Percentiles rank a stretch among this genome's conserved stretches.
Conservation (phyloP, 768 basidiomycete genomes). For the Suillus paluster region DNA sequence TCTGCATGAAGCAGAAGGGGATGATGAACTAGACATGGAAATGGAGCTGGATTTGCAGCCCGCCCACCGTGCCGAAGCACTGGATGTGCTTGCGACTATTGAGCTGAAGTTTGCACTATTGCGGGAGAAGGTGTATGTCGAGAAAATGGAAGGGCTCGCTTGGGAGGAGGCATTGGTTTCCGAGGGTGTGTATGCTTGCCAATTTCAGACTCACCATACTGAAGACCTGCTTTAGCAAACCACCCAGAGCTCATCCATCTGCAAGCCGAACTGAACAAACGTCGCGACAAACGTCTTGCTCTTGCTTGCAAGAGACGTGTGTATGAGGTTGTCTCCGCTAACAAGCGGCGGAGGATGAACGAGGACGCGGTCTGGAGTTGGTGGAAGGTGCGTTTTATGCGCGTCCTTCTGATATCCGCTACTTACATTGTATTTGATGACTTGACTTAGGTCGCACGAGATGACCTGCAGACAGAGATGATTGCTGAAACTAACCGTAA, state of each 20-base stretch:
- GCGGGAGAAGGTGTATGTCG: conserved; percentile 86
- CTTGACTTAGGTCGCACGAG: conserved; percentile 62
- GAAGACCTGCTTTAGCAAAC: conserved; percentile 49
- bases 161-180: conserved; percentile 86
- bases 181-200: conserved; percentile 57
- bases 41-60: conserved; percentile 75
- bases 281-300: conserved; percentile 81
- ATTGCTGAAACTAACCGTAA: conserved; percentile 90
- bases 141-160: conserved; percentile 90
- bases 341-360: conserved; percentile 66
- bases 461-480: conserved; percentile 84
- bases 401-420: not conserved
- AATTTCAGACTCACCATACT: conserved; percentile 2
- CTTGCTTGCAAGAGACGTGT: conserved; percentile 76
- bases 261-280: conserved; percentile 74
- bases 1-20: conserved; percentile 25
- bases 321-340: conserved; percentile 67
- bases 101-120: conserved; percentile 92
- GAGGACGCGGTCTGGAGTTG: conserved; percentile 85
- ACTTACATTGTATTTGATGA: not conserved
- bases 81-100: conserved; percentile 86
- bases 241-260: conserved; percentile 89
- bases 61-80: conserved; percentile 82
- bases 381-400: conserved; percentile 73
- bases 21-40: conserved; percentile 49